These are phyloP conservation scores for Trebouxiophyceae sp. DNA, from an alignment of 163 green algal genomes.

Conservation along the genomic window DNA sequence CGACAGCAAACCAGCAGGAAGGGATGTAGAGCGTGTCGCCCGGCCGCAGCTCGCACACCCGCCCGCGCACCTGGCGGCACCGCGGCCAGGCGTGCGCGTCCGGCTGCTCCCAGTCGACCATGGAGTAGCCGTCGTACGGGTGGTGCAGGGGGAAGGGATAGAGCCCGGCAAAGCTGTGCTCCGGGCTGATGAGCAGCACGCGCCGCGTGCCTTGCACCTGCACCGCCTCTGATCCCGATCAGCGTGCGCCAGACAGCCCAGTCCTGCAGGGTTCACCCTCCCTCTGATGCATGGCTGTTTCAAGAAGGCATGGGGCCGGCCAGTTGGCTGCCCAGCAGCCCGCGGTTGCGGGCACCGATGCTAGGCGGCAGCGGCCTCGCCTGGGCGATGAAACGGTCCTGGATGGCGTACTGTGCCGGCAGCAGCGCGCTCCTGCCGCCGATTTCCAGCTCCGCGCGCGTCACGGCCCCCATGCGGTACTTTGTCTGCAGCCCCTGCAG, in stretches of 20 bases:
- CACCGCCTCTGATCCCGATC: not conserved
- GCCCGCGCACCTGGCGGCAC: conserved; percentile 20
- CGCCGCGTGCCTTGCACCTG: conserved; percentile 36
- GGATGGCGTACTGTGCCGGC: conserved; percentile 28
- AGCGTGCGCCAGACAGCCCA: no score
- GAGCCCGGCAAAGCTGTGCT: conserved; percentile 42
- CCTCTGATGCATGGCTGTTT: no score
- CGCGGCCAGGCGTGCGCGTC: conserved; percentile 40
- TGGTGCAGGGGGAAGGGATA: conserved; percentile 62
- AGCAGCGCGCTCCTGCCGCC: conserved; percentile 17
- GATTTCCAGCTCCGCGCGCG: conserved; percentile 21
- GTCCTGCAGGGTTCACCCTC: no score
- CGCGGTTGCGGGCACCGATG: not conserved
- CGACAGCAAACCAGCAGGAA: conserved; percentile 48
- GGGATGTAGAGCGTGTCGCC: conserved; percentile 52
- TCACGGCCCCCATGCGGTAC: conserved; percentile 24
- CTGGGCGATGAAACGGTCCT: conserved; percentile 38
- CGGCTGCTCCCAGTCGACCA: conserved; percentile 48
- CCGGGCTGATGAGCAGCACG: conserved; percentile 43
- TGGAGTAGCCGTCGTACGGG: conserved; percentile 57
- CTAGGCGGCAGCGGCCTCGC: conserved; percentile 5
- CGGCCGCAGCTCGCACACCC: conserved; percentile 28
- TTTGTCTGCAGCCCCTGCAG: conserved; percentile 7
- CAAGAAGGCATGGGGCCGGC: no score
- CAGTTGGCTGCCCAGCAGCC: no score